These are phyloP conservation scores for Penicillium frequentans DNA, from an alignment of 2,329 filamentous ascomycete species.

Conservation along the genomic window DNA sequence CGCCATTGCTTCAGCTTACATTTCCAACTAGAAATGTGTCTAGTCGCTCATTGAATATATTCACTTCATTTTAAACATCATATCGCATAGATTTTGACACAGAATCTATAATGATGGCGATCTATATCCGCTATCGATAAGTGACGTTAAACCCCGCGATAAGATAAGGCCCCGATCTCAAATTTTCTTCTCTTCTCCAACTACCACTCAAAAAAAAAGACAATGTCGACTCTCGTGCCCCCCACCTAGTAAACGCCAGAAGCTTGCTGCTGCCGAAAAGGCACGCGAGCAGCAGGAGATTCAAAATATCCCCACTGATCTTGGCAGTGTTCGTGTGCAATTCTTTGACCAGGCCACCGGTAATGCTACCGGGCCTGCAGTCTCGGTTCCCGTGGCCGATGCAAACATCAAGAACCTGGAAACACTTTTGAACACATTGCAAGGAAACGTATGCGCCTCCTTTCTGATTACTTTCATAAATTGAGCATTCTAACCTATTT, in stretches of 20 bases:
- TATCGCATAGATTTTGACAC: no score
- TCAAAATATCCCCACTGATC: slow-evolving; percentile 62
- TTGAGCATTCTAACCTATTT: neutral
- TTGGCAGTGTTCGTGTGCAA: slow-evolving; percentile 78
- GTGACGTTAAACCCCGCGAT: slow-evolving; percentile 10
- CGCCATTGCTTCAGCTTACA: no score
- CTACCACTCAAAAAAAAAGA: slow-evolving; percentile 7
- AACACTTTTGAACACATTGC: slow-evolving; percentile 77
- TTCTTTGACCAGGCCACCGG: slow-evolving; percentile 80
- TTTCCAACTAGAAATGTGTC: no score
- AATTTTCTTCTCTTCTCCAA: slow-evolving; percentile 18
- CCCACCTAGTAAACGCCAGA: slow-evolving; percentile 86
- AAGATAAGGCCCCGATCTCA: slow-evolving; percentile 18
- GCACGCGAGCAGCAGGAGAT: slow-evolving; percentile 75
- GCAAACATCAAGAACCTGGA: slow-evolving; percentile 88
- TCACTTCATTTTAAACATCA: no score
- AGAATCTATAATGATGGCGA: no score
- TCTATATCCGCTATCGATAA: neutral
- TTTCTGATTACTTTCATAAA: neutral
- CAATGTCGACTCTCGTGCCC: slow-evolving; percentile 79
- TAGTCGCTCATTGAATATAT: no score
- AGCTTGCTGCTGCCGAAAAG: slow-evolving; percentile 70
- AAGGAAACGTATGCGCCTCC: slow-evolving; percentile 62
- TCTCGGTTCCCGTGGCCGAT: slow-evolving; percentile 76
- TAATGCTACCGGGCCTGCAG: slow-evolving; percentile 67